Conservation (phyloP, 768 basidiomycete genomes). For the Russula dissimulans region DNA sequence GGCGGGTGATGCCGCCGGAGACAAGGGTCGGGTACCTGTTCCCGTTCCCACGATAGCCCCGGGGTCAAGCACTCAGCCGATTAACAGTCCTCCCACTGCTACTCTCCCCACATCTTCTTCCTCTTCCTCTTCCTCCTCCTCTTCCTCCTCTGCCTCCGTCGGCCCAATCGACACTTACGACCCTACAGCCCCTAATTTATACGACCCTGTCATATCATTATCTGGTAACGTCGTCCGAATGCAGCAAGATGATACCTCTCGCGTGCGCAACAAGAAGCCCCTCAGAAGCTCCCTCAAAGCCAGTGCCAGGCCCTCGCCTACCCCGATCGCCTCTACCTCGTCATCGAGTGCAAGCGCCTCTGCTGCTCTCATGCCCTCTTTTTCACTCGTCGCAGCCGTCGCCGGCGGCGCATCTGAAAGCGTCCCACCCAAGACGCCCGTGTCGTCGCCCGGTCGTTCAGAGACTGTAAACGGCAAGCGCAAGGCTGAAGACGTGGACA, state of each 20-base stretch:
- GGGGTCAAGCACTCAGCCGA: neutral
- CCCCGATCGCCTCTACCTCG: constrained; percentile 17
- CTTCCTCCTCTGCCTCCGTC: neutral
- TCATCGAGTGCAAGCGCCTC: constrained; percentile 1
- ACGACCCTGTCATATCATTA: constrained; percentile 9
- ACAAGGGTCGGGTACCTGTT: neutral
- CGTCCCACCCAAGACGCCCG: constrained; percentile 16
- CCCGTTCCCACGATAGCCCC: constrained; percentile 16
- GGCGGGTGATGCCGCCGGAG: neutral
- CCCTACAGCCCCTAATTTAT: constrained; percentile 11
- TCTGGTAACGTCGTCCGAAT: constrained; percentile 9
- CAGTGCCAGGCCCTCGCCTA: constrained; percentile 7
- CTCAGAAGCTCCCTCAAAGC: constrained; percentile 18
- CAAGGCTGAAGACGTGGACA: constrained; percentile 65
- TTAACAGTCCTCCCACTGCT: neutral
- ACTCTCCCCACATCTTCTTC: neutral
- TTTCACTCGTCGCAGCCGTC: constrained; percentile 15
- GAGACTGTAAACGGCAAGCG: constrained; percentile 49
- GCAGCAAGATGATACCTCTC: constrained; percentile 11
- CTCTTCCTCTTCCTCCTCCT: neutral
- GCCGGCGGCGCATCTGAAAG: constrained; percentile 25
- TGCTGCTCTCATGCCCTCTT: neutral
- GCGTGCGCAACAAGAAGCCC: constrained; percentile 15
- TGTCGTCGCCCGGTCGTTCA: constrained; percentile 19
- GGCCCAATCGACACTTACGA: constrained; percentile 1